phyloP scores from a whole-genome alignment of 1,284 basidiomycete genomes.

The Singerocomus inundabilis region DNA sequence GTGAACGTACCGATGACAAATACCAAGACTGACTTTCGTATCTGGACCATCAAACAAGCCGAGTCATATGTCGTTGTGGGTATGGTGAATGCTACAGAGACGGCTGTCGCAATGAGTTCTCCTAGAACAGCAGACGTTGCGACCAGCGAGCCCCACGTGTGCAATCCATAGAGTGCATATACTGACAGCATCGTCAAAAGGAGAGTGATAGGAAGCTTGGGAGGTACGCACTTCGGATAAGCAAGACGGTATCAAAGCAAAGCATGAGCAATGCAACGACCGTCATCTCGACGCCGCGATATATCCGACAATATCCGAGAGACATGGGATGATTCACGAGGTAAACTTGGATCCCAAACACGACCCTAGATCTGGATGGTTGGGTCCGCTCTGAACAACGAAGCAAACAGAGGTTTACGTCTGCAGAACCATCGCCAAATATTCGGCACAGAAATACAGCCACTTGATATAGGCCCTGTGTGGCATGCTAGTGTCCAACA shows the following conservation, averaged over 20 bases:
- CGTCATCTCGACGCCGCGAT: slow-evolving; percentile 20
- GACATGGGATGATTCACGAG: neutral
- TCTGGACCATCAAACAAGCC: slow-evolving; percentile 8
- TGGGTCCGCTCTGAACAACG: neutral
- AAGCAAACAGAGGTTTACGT: slow-evolving; percentile 8
- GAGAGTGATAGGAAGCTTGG: neutral
- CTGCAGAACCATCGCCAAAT: slow-evolving; percentile 14
- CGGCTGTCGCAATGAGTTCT: slow-evolving; percentile 5
- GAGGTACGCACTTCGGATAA: slow-evolving; percentile 22
- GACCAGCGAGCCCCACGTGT: slow-evolving; percentile 2
- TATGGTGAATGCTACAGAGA: neutral
- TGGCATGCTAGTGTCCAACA: slow-evolving; percentile 10
- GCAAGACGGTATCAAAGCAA: slow-evolving; percentile 15
- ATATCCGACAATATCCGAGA: slow-evolving; percentile 8
- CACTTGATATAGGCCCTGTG: slow-evolving; percentile 20
- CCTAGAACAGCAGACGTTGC: slow-evolving; percentile 7
- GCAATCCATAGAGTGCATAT: slow-evolving; percentile 18
- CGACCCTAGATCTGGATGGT: slow-evolving; percentile 8
- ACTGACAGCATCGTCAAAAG: slow-evolving; percentile 11
- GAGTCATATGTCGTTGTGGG: slow-evolving; percentile 13
- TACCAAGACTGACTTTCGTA: slow-evolving; percentile 10
- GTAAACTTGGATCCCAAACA: slow-evolving; percentile 13
- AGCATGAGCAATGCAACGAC: slow-evolving; percentile 12
- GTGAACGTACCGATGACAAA: slow-evolving; percentile 11
- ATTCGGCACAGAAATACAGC: slow-evolving; percentile 22